Evolutionary conservation across 2,329 filamentous ascomycete genomes (phyloP).

Genomic region (Bretziella fagacearum): DNA sequence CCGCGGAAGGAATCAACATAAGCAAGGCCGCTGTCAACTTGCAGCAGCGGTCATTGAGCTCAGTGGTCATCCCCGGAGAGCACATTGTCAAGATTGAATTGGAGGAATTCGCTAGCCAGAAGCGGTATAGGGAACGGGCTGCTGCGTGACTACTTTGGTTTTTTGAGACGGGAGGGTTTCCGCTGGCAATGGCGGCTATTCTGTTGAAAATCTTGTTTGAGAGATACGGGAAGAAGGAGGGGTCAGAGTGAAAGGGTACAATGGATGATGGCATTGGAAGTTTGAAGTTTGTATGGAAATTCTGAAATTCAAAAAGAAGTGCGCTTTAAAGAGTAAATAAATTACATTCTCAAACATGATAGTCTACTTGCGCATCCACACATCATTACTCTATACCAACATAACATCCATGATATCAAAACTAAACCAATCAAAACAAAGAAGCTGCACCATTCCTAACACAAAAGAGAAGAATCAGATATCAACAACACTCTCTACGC

Average conservation of each 20-base stretch:
- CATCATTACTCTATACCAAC: neutral
- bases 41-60: conserved; percentile 50
- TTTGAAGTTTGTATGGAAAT: neutral
- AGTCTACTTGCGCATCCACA: neutral
- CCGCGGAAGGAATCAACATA: conserved; percentile 16
- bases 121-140: conserved; percentile 18
- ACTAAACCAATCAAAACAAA: neutral
- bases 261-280: neutral
- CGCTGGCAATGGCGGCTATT: neutral
- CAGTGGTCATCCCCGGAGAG: conserved; percentile 76
- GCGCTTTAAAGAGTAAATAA: too few species aligned
- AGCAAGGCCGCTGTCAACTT: conserved; percentile 12
- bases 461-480: neutral
- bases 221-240: neutral
- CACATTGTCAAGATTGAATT: conserved; percentile 79
- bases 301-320: too few species aligned
- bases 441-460: neutral
- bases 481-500: conserved; percentile 5
- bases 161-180: neutral
- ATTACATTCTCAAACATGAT: neutral
- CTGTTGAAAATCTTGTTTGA: neutral
- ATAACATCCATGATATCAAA: neutral
- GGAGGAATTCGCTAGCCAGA: conserved; percentile 52
- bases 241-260: neutral
- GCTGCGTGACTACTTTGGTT: conserved; percentile 10